Percentiles rank a stretch among this genome's conserved stretches.
phyloP scores from a whole-genome alignment of 768 basidiomycete species.

The Mycena vulgaris region DNA sequence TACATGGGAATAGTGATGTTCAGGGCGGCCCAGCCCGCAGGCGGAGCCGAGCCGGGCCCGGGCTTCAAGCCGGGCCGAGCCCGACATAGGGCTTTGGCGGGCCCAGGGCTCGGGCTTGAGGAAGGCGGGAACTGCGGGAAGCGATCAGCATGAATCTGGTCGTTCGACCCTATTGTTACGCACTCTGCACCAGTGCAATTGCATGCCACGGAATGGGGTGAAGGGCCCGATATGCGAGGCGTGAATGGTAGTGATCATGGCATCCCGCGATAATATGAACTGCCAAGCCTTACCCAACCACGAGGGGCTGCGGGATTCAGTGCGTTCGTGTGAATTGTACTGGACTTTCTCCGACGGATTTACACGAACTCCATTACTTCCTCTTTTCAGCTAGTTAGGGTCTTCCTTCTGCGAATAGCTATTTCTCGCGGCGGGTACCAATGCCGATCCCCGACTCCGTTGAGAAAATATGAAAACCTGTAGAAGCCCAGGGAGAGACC shows the following conservation, averaged over 20 bases:
- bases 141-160: slow-evolving; percentile 6
- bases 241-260: slow-evolving; percentile 4
- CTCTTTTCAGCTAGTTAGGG: slow-evolving; percentile 9
- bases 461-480: slow-evolving; percentile 6
- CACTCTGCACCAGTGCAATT: slow-evolving; percentile 12
- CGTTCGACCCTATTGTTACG: slow-evolving; percentile 3
- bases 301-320: slow-evolving; percentile 11
- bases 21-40: too few species aligned
- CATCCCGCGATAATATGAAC: slow-evolving; percentile 17
- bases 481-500: slow-evolving; percentile 5
- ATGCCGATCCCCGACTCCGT: slow-evolving; percentile 5
- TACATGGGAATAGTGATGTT: too few species aligned
- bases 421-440: slow-evolving; percentile 2
- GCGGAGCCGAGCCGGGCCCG: too few species aligned
- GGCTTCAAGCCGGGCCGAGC: too few species aligned
- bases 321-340: slow-evolving; percentile 6
- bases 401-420: slow-evolving; percentile 3
- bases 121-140: neutral
- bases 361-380: slow-evolving; percentile 7
- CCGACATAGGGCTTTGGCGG: too few species aligned
- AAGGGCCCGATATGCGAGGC: slow-evolving; percentile 5
- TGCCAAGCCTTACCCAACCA: slow-evolving; percentile 14
- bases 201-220: slow-evolving; percentile 11
- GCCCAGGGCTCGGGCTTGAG: too few species aligned
- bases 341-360: slow-evolving; percentile 6